These are phyloP conservation scores for Debaryomyces hansenii DNA, from an alignment of 805 yeast species.

Conservation along the genomic window DNA sequence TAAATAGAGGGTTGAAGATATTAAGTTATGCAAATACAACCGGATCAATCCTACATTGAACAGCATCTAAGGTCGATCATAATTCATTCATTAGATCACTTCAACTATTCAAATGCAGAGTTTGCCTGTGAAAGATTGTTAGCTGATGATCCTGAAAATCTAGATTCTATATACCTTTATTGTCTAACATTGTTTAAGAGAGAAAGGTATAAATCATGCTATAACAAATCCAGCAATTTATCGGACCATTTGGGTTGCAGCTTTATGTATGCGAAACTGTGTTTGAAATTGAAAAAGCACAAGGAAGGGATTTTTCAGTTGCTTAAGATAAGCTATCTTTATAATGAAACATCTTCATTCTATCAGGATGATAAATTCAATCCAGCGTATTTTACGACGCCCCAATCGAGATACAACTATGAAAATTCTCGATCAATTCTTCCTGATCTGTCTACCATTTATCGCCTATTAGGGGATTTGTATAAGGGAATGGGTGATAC, in stretches of 20 bases:
- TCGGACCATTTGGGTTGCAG: constrained; percentile 70
- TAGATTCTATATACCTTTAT: constrained; percentile 67
- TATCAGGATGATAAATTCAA: constrained; percentile 1
- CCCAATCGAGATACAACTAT: constrained; percentile 29
- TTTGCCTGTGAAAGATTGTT: constrained; percentile 81
- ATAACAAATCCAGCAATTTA: constrained; percentile 34
- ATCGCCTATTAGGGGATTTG: constrained; percentile 68
- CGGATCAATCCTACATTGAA: constrained; percentile 13
- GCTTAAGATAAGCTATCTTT: constrained; percentile 27
- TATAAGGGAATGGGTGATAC: constrained; percentile 58
- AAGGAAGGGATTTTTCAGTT: constrained; percentile 60
- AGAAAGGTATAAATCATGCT: constrained; percentile 62
- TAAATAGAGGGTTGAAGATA: neutral
- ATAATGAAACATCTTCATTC: constrained; percentile 18
- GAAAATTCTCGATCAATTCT: constrained; percentile 36
- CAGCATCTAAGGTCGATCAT: constrained; percentile 56
- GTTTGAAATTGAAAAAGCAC: constrained; percentile 53
- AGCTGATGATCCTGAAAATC: constrained; percentile 56
- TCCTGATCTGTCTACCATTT: constrained; percentile 74
- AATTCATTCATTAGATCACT: constrained; percentile 72
- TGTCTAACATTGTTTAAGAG: constrained; percentile 65
- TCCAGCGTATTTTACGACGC: constrained; percentile 14
- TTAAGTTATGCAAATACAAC: constrained; percentile 9
- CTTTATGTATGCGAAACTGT: constrained; percentile 70
- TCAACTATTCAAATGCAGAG: constrained; percentile 71